These are phyloP conservation scores for Apiospora koreana DNA, from an alignment of 2,329 filamentous ascomycete species.

Conservation along the genomic window DNA sequence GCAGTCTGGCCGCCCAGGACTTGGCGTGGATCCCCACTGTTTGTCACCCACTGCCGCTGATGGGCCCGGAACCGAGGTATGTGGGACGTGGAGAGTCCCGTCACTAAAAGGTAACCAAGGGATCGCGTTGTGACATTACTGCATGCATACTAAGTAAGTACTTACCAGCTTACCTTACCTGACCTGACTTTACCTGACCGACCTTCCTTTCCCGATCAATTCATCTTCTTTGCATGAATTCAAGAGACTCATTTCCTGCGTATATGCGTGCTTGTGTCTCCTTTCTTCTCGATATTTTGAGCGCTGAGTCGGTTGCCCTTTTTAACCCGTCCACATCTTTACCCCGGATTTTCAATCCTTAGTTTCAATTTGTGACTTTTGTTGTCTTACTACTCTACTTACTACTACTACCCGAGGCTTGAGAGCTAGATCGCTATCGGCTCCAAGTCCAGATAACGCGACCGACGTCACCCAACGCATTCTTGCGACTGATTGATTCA, in stretches of 20 bases:
- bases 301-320: background rate
- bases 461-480: background rate
- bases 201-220: background rate
- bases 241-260: background rate
- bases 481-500: background rate
- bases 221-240: background rate
- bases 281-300: background rate
- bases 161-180: background rate
- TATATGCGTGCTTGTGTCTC: background rate
- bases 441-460: background rate
- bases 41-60: background rate
- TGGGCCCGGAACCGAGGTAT: constrained; percentile 3
- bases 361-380: background rate
- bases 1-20: too few relatives aligned
- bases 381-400: background rate
- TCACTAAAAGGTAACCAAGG: background rate
- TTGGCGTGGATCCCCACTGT: too few relatives aligned
- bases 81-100: background rate
- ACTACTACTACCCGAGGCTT: background rate
- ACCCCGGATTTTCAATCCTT: background rate
- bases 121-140: background rate
- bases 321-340: background rate
- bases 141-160: background rate
- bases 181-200: too few relatives aligned
- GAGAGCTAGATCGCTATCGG: background rate